Percentiles rank a stretch among this genome's conserved stretches.
phyloP scores from a whole-genome alignment of 2,329 filamentous ascomycete genomes.

The Escovopsis sp. region DNA sequence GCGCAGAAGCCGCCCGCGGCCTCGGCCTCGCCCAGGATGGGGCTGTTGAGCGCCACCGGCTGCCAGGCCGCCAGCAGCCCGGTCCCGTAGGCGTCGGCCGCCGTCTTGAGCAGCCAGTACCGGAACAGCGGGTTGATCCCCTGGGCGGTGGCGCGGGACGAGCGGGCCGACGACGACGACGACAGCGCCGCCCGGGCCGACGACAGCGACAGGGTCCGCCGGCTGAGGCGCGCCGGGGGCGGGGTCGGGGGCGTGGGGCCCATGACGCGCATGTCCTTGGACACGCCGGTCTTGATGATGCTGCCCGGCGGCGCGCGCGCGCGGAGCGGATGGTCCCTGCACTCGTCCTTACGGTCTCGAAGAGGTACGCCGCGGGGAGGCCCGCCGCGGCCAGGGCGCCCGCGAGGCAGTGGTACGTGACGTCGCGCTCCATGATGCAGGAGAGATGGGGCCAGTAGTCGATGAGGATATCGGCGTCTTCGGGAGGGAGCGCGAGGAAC shows the following conservation, averaged over 20 bases:
- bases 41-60: conserved; percentile 6
- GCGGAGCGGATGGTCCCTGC: not conserved
- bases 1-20: conserved; percentile 1
- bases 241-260: too few species aligned
- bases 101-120: conserved; percentile 6
- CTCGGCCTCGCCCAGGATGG: conserved; percentile 7
- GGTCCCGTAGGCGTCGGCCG: not conserved
- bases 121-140: conserved; percentile 1
- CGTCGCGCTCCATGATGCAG: not conserved
- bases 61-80: conserved; percentile 1
- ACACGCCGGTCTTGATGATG: conserved; percentile 3
- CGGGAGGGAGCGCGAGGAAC: conserved; percentile 4
- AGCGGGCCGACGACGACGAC: not conserved
- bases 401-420: conserved; percentile 2
- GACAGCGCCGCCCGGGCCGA: too few species aligned
- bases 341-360: not conserved
- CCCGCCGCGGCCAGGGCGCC: conserved; percentile 1
- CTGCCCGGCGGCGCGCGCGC: not conserved
- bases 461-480: too few species aligned
- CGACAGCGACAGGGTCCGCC: too few species aligned
- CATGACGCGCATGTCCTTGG: conserved; percentile 4
- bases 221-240: too few species aligned
- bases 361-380: conserved; percentile 4
- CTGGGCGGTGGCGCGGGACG: not conserved
- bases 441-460: too few species aligned